Conservation (phyloP, 2,329 filamentous ascomycete genomes). For the Alternaria sp. region DNA sequence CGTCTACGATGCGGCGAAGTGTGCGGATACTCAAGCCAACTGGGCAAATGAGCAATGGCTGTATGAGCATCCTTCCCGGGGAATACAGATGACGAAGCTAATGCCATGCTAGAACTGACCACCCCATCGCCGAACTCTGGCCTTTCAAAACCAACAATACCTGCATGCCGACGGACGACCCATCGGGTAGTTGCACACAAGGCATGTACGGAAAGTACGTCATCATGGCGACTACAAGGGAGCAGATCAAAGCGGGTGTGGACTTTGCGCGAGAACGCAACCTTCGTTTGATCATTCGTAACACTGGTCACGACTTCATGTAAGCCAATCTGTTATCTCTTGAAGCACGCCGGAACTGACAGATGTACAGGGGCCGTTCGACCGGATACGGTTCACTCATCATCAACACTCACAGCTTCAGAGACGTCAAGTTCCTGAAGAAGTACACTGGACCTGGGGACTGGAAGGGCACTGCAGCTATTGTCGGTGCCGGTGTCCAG, state of each 20-base stretch:
- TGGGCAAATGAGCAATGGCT: constrained; percentile 40
- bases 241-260: constrained; percentile 43
- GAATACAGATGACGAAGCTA: neutral
- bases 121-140: constrained; percentile 42
- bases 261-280: constrained; percentile 42
- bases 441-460: constrained; percentile 40
- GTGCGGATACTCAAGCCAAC: constrained; percentile 33
- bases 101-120: constrained; percentile 31
- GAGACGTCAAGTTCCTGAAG: constrained; percentile 35
- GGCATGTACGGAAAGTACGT: constrained; percentile 45
- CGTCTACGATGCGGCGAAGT: constrained; percentile 34
- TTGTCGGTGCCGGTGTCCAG: constrained; percentile 45
- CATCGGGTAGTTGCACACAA: constrained; percentile 34
- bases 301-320: constrained; percentile 47
- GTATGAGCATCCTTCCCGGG: constrained; percentile 22
- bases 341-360: constrained; percentile 1
- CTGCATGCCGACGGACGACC: constrained; percentile 35
- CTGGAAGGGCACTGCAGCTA: constrained; percentile 42
- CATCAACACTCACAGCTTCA: constrained; percentile 48
- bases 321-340: constrained; percentile 1
- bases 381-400: constrained; percentile 43
- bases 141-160: constrained; percentile 45
- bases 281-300: constrained; percentile 41
- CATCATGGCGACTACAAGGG: constrained; percentile 40
- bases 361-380: constrained; percentile 34